Percentiles rank a stretch among this genome's conserved stretches.
Evolutionary conservation across 2,329 filamentous ascomycete species (phyloP).

Genomic region (Chaetomium olivaceum): DNA sequence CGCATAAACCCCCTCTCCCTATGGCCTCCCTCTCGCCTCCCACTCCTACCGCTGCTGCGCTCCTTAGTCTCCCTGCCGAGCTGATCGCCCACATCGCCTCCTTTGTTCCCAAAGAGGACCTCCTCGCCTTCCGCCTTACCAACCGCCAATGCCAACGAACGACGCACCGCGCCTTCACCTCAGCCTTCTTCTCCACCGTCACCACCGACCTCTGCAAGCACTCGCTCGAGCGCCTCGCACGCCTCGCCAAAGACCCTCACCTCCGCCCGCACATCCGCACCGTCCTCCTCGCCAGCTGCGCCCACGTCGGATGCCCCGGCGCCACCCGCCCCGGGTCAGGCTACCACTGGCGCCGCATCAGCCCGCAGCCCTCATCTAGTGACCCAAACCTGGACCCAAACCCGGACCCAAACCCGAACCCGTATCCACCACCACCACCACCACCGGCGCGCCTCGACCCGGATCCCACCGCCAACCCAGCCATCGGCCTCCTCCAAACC

Average conservation of each 20-base stretch:
- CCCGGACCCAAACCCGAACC: not conserved
- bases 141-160: not conserved
- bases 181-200: not conserved
- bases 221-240: slow-evolving; percentile 1
- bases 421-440: too few species aligned
- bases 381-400: not conserved
- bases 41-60: not conserved
- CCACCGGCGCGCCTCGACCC: too few species aligned
- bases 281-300: not conserved
- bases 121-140: not conserved
- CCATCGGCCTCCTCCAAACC: not conserved
- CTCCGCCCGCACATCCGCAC: slow-evolving; percentile 2
- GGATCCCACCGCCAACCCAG: not conserved
- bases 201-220: slow-evolving; percentile 1
- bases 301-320: not conserved
- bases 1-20: not conserved
- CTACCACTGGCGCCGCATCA: slow-evolving; percentile 5
- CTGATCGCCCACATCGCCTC: slow-evolving; percentile 4
- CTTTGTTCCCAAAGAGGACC: slow-evolving; percentile 3
- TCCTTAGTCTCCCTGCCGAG: not conserved
- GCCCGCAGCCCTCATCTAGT: too few species aligned
- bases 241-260: not conserved
- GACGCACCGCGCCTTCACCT: not conserved
- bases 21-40: not conserved
- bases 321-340: not conserved